A percentile compares a stretch with the other conserved stretches of the same genome.
Evolutionary conservation across 192 early-diverging fungal genomes (phyloP).

Genomic region (Chytriomyces sp.): DNA sequence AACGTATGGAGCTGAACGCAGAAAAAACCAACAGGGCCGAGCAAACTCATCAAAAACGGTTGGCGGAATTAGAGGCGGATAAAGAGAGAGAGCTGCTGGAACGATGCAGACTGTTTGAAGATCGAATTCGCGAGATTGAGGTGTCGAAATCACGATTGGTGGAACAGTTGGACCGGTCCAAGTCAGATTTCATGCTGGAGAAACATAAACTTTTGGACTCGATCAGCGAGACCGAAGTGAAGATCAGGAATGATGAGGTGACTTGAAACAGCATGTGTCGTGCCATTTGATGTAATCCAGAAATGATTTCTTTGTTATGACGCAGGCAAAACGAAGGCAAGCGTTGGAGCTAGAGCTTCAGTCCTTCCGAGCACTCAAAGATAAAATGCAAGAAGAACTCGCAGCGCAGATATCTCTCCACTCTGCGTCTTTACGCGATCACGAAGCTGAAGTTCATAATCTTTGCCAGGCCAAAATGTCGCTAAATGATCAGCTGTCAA

Average conservation of each 20-base stretch:
- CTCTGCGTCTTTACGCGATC: constrained; percentile 32
- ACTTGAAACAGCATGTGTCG: background rate
- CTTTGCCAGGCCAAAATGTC: constrained; percentile 22
- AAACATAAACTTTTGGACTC: constrained; percentile 30
- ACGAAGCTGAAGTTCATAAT: constrained; percentile 45
- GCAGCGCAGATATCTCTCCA: constrained; percentile 23
- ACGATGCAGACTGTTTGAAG: constrained; percentile 12
- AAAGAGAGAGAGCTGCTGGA: constrained; percentile 24
- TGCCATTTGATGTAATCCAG: no score
- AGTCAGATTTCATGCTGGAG: constrained; percentile 29
- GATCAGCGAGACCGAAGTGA: constrained; percentile 20
- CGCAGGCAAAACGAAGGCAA: constrained; percentile 39
- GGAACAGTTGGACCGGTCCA: constrained; percentile 23
- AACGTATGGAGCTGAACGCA: constrained; percentile 10
- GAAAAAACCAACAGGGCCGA: constrained; percentile 22
- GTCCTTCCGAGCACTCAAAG: constrained; percentile 28
- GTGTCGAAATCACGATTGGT: constrained; percentile 1
- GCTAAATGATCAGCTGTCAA: constrained; percentile 42
- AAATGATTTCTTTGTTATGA: background rate
- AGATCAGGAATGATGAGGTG: constrained; percentile 32
- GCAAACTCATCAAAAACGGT: constrained; percentile 4
- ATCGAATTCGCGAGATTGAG: constrained; percentile 14
- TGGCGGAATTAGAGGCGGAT: constrained; percentile 17
- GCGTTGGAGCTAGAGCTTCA: constrained; percentile 44
- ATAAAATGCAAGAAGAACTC: constrained; percentile 39